Base-by-base conservation (phyloP, 2,329 filamentous ascomycete genomes). In the Aureobasidium sp. region DNA sequence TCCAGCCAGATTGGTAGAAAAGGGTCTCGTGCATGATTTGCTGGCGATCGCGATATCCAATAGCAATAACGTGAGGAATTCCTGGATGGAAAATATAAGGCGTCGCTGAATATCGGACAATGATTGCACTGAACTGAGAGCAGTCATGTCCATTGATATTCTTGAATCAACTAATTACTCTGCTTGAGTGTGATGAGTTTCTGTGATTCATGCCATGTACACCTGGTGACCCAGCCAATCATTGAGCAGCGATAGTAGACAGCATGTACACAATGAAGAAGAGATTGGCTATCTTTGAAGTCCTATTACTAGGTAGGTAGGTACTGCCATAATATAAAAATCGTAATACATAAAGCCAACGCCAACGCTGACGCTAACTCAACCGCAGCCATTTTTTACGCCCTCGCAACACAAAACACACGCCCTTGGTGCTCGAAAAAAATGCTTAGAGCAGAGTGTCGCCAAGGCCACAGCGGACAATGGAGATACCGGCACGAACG, bases 381-480 rank as follows among this genome's bases (percentile, higher is more conserved):
- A 29, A 45, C 41, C 41, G 29, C 41, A 45, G 41, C 29, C 41
- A 45, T 34, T 32, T n/a, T 34, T 45, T 7, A 45, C 41, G 41
- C 41, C 17, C 37, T 48, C 21, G 32, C 32, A 21, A 37, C 44
- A 19, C 44, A 6, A n/a, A 5, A 48, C 14, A 11, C n/a, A 27
- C 19, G 16, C 41, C 34, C 41, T 21, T n/a, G n/a, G n/a, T n/a
- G 17, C 27, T 10, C 11, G 12, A 12, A 10, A 8, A 8, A 14
- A n/a, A n/a, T 3, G 11, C 22, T 51, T 73, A 96, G 66, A 97
- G 73, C 63, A 97, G 72, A 45, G 88, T 94, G 75, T 98, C 93
- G 17, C 93, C 93, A 59, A 97, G 74, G 4, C 90, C 91, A 67
- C 91, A 96, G 55, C 93, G 79, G 47, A 97, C 89, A 61, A 98